Conservation (phyloP, 306 rosid species). For the Cicer pinnatifidum region DNA sequence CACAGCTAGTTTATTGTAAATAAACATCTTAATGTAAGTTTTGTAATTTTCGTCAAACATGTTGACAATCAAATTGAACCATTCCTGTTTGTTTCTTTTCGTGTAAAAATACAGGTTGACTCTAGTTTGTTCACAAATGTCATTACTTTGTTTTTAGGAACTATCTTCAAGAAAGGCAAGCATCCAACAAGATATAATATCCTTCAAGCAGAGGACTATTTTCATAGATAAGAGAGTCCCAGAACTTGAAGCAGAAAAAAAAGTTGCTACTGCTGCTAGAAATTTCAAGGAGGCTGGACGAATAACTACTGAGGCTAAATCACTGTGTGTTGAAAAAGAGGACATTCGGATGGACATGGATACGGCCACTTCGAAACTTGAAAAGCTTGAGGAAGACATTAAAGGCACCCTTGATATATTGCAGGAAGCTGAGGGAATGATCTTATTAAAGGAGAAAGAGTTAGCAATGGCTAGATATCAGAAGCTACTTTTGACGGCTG, state of each 20-base stretch:
- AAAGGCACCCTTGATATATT: slow-evolving; percentile 56
- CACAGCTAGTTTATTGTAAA: slow-evolving; percentile 12
- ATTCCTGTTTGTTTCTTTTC: background rate
- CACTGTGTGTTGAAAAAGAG: slow-evolving; percentile 64
- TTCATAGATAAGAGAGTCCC: slow-evolving; percentile 82
- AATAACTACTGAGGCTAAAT: slow-evolving; percentile 76
- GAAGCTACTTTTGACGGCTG: slow-evolving; percentile 68
- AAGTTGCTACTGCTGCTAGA: slow-evolving; percentile 77
- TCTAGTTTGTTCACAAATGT: slow-evolving; percentile 44
- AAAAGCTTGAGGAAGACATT: slow-evolving; percentile 73
- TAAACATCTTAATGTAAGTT: background rate
- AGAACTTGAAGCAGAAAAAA: slow-evolving; percentile 85
- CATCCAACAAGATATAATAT: slow-evolving; percentile 70
- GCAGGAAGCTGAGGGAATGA: slow-evolving; percentile 67
- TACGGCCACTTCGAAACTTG: slow-evolving; percentile 54
- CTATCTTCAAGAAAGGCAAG: slow-evolving; percentile 76
- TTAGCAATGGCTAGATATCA: slow-evolving; percentile 73
- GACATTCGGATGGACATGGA: slow-evolving; percentile 58
- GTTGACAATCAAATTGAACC: background rate
- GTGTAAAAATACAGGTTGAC: background rate
- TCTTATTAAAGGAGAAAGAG: slow-evolving; percentile 71
- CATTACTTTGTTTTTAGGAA: slow-evolving; percentile 58
- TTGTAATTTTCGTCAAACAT: slow-evolving; percentile 8
- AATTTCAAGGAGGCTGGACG: slow-evolving; percentile 91
- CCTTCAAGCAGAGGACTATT: slow-evolving; percentile 71